Evolutionary conservation across 345 rosid species (phyloP), one percentile per base, ranked within the genome.

Genomic region (Dipteronia sinensis): DNA sequence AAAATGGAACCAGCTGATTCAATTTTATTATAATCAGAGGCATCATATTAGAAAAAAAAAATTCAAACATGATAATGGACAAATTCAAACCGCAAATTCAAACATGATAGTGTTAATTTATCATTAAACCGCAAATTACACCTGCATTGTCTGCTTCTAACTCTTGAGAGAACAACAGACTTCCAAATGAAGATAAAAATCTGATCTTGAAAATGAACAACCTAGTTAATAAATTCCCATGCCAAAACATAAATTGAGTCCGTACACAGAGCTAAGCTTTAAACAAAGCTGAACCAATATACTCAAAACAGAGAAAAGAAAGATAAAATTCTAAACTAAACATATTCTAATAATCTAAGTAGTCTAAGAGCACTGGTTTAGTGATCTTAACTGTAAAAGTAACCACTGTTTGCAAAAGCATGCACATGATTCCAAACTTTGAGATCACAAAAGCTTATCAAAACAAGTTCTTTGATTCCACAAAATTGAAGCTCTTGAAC

Each of bases 361-460:
- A 59, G 9, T 59, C 27, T n/a, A 20, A 75, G 17, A 78, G 71
- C 22, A 73, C 13, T 71, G 63, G 29, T 64, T 67, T 68, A 68
- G 51, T 29, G 77, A 86, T 73, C 86, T 77, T 59, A 71, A 72
- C 85, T 74, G 77, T 64, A 76, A 34, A 67, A 69, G 72, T 29
- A 71, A 56, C 65, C 73, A 75, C 73, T 72, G 38, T 61, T 68
- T 51, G 83, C 77, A 69, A 87, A 87, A 69, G 82, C 78, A 74
- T 16, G 73, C 69, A 62, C 78, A 77, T 76, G 77, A 76, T 83
- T 74, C 77, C 71, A 75, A 76, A 81, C 76, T 78, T 78, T 78
- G 78, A 81, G 78, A 80, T 81, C 81, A 73, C 74, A 78, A 25
- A 76, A 82, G 74, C 79, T 80, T 76, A 53, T 53, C 71, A 75